Base-by-base conservation (phyloP, 139 green algal species). In the Picocystis salinarum region DNA sequence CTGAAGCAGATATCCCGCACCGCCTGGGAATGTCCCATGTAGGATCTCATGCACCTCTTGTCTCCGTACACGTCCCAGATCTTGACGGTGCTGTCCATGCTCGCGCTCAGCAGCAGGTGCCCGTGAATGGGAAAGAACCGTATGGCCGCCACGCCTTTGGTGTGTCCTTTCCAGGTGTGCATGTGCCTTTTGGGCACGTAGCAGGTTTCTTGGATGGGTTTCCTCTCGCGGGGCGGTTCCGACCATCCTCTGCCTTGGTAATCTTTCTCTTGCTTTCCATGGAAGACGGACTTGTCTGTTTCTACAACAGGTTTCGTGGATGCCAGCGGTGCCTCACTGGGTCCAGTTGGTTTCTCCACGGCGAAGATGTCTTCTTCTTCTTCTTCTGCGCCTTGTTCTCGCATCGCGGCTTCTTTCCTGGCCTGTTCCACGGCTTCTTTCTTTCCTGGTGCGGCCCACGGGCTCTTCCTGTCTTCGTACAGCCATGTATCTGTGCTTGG, bases 41-140 rank as follows among this genome's bases (percentile, higher is more conserved):
- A 98, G 2, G 83, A 91, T 29, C 80, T 67, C 81, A 94, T 89
- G 68, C 78, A 92, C 66, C 92, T 91, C 5, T 29, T 5, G 11
- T 48, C 65, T 40, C 61, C 57, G 24, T 70, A 55, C 23, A 92
- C 83, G 47, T 99, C 85, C 88, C 88, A 99, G 25, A 96, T 92
- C 67, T 99, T 99, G 56, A 91, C 61, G 46, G 85, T 80, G 50
- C 69, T 80, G 39, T 96, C 85, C 67, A 95, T 67, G 4, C 76
- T 75, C 4, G 82, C 85, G 3, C 75, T 88, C 23, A 96, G 73
- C 46, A 99, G 67, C 50, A 99, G 58, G 56, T 99, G 88, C 4
- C 79, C 88, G 2, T 56, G 69, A 19, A 61, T 41, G 2, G 87
- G 87, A 61, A 96, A 95, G 62, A 95, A 93, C 6, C 70, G 66